Base-by-base conservation (phyloP, 169 alveolate genomes). In the Plasmodium vivax region DNA sequence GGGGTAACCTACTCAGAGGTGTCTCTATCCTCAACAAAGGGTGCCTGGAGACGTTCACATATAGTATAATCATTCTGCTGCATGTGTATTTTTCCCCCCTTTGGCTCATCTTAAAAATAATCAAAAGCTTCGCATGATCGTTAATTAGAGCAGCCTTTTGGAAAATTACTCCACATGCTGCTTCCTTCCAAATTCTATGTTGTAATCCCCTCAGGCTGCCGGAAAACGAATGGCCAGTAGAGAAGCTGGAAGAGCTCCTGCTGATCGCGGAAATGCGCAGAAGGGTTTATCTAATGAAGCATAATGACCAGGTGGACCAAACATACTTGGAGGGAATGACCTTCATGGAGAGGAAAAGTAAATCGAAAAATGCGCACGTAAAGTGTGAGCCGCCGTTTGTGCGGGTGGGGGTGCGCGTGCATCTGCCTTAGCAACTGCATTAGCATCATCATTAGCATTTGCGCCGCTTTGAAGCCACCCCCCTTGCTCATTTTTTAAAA, bases 211-310 rank as follows among this genome's bases (percentile, higher is more conserved):
- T n/a, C 92, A 96, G 97, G 82, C 27, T 96, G 30, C 97, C 97
- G 30, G 97, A 96, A 75, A 92, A 75, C 92, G 97, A 96, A 83
- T 96, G 97, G 97, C 97, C 97, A n/a, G 96, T 96, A n/a, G 97
- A 96, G 47, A 96, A 96, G 58, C 94, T 96, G 81, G 93, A 80
- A 58, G 94, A 93, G 73, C 41, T 96, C 27, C 93, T 96, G 36
- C 83, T 93, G 82, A 95, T 95, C 56, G 97, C 97, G 6, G 97
- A 96, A 51, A 94, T 95, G 73, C 95, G 95, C 56, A 84, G 97
- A 68, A 83, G 97, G 62, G 32, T 90, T 34, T 94, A 94, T 79
- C 81, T 96, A 85, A 74, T 96, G 72, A 92, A 95, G 16, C 96
- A 87, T 62, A 87, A 54, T 73, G 94, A 87, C 82, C 88, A 87